Percentiles rank a stretch among this genome's conserved stretches.
Evolutionary conservation across 108 stramenopile species (phyloP).

Genomic region (Hondaea fermentalgiana): DNA sequence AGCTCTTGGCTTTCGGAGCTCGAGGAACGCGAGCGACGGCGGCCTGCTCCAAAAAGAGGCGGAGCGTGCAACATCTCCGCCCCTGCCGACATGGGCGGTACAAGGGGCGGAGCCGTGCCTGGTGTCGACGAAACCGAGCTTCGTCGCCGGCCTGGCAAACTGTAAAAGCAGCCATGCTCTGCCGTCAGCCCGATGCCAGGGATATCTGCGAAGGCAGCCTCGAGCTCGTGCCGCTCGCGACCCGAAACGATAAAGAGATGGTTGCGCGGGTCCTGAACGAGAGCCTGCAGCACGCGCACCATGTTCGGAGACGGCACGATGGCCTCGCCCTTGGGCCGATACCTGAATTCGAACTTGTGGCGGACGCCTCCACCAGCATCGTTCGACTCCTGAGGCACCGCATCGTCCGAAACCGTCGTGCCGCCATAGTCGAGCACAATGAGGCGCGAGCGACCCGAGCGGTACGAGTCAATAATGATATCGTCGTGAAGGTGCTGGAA

Average conservation of each 20-base stretch:
- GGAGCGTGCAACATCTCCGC: neutral
- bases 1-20: neutral
- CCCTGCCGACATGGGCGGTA: neutral
- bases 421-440: conserved; percentile 63
- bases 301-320: conserved; percentile 20
- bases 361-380: neutral
- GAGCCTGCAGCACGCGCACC: conserved; percentile 17
- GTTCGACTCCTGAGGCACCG: neutral
- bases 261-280: conserved; percentile 52
- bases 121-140: neutral
- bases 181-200: conserved; percentile 34
- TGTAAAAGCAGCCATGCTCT: conserved; percentile 49
- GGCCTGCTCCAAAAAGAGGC: neutral
- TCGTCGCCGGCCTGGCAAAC: neutral
- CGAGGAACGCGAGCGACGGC: neutral
- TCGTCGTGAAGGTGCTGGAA: conserved; percentile 35
- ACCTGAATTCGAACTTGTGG: conserved; percentile 21
- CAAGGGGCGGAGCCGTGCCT: neutral
- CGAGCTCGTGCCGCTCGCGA: conserved; percentile 29
- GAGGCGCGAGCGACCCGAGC: conserved; percentile 30
- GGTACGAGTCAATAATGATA: conserved; percentile 36
- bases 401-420: conserved; percentile 40
- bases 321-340: neutral
- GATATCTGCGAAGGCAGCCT: conserved; percentile 24
- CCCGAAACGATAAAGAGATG: conserved; percentile 46